phyloP scores from a whole-genome alignment of 345 rosid genomes.

The Populus alba region DNA sequence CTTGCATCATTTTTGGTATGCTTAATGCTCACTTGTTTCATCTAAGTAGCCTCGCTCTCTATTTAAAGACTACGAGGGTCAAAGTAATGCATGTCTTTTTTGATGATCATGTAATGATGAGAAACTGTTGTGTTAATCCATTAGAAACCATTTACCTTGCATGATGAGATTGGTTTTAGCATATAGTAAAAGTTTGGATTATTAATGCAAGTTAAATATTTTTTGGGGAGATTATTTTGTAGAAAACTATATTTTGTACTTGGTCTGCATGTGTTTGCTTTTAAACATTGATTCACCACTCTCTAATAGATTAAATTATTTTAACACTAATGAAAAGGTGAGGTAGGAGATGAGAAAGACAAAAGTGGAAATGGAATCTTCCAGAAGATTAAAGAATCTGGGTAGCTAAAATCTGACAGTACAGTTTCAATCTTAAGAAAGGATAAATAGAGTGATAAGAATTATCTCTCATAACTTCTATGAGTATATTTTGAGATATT shows the following conservation, averaged over 20 bases:
- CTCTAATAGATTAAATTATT: background rate
- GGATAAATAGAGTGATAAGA: background rate
- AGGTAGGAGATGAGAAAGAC: background rate
- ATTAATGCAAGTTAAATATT: background rate
- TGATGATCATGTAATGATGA: background rate
- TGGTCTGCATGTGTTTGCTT: background rate
- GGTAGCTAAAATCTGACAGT: background rate
- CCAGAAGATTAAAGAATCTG: background rate
- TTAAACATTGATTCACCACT: background rate
- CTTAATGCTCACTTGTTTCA: background rate
- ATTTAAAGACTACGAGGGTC: background rate
- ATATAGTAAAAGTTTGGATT: background rate
- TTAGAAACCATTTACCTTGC: background rate
- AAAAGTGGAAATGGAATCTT: background rate
- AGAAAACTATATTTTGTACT: background rate
- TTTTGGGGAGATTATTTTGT: background rate
- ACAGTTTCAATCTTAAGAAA: background rate
- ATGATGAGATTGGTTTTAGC: background rate
- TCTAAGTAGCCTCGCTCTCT: background rate
- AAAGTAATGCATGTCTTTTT: background rate
- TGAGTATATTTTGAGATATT: background rate
- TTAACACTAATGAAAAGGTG: background rate
- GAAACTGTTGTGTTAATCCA: background rate
- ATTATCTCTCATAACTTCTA: background rate
- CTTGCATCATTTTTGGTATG: constrained; percentile 93